These are phyloP conservation scores for Apiospora pterosperma DNA, from an alignment of 2,329 filamentous ascomycete species.

Conservation along the genomic window DNA sequence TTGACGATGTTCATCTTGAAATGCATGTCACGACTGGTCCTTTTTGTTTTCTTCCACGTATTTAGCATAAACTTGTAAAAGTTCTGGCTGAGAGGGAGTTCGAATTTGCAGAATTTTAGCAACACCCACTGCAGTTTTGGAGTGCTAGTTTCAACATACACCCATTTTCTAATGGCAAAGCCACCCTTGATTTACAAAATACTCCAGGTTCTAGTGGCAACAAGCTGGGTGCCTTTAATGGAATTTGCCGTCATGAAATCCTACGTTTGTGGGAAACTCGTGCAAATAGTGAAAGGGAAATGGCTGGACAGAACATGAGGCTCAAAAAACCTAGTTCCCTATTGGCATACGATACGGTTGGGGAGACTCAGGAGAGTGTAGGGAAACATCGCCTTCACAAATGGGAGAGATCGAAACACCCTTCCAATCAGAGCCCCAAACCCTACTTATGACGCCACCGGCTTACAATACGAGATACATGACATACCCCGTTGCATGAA, in stretches of 20 bases:
- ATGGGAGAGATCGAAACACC: background rate
- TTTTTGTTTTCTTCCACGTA: too few species aligned
- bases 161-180: too few species aligned
- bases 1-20: background rate
- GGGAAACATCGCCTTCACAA: background rate
- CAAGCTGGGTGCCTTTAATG: background rate
- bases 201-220: too few species aligned
- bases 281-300: background rate
- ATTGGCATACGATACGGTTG: background rate
- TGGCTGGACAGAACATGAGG: background rate
- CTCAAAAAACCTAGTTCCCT: background rate
- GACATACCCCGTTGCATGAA: background rate
- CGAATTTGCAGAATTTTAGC: too few species aligned
- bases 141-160: too few species aligned
- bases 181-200: too few species aligned
- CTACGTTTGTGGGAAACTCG: background rate
- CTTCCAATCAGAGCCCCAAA: background rate
- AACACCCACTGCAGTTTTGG: too few species aligned
- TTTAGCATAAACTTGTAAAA: too few species aligned
- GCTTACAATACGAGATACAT: background rate
- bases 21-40: accelerated
- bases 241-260: background rate
- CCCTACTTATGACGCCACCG: background rate
- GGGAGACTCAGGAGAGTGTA: background rate
- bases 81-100: too few species aligned